Evolutionary conservation across 2,329 filamentous ascomycete species (phyloP).

Genomic region (Metarhizium robertsii): DNA sequence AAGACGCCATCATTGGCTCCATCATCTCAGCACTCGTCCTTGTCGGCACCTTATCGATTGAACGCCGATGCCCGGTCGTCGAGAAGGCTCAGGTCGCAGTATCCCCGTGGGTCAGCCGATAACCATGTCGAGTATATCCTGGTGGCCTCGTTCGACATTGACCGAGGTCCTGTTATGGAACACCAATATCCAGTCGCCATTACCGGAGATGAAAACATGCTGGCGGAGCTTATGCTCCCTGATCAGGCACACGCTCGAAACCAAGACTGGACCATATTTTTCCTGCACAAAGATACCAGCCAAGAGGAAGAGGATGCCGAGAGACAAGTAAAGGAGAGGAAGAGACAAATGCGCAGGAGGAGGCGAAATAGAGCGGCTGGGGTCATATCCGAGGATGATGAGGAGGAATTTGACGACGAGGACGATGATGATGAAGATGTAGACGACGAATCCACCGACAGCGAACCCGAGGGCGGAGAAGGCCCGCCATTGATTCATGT

Average conservation of each 20-base stretch:
- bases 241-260: constrained; percentile 91
- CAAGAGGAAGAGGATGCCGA: constrained; percentile 74
- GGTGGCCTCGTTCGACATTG: constrained; percentile 94
- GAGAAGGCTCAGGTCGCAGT: constrained; percentile 61
- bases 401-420: constrained; percentile 28
- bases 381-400: constrained; percentile 34
- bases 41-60: constrained; percentile 42
- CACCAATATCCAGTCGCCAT: constrained; percentile 94
- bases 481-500: constrained; percentile 94
- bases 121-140: constrained; percentile 99
- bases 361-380: constrained; percentile 42
- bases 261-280: constrained; percentile 99
- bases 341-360: constrained; percentile 40
- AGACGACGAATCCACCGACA: constrained; percentile 45
- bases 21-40: constrained; percentile 52
- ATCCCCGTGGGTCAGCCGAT: constrained; percentile 63
- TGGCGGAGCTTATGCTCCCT: constrained; percentile 95
- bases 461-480: constrained; percentile 62
- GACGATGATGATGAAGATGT: constrained; percentile 40
- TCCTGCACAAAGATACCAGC: constrained; percentile 89
- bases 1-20: constrained; percentile 51
- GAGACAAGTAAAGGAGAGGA: constrained; percentile 44
- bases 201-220: constrained; percentile 94
- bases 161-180: constrained; percentile 94
- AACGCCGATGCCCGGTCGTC: constrained; percentile 41